Evolutionary conservation across 139 green algal genomes (phyloP).

Genomic region (Micromonas commoda): DNA sequence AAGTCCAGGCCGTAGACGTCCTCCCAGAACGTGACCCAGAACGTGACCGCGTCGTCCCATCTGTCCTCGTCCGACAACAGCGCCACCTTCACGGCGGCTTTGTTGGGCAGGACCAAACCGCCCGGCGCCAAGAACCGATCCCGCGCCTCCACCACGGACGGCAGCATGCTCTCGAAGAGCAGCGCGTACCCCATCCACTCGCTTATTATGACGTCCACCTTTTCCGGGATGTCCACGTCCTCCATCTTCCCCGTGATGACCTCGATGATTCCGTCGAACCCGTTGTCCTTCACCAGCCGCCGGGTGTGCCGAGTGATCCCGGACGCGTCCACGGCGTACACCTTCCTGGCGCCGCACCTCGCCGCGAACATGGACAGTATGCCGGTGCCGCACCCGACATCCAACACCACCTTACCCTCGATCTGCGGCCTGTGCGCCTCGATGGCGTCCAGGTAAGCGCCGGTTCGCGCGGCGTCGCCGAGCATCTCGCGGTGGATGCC

Average conservation of each 20-base stretch:
- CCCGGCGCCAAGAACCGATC: slow-evolving; percentile 73
- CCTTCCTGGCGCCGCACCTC: slow-evolving; percentile 68
- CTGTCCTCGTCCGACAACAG: not conserved
- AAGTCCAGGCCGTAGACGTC: slow-evolving; percentile 78
- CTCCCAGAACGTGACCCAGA: too few relatives aligned
- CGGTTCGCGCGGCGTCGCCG: slow-evolving; percentile 78
- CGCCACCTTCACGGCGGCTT: slow-evolving; percentile 62
- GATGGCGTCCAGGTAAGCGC: slow-evolving; percentile 76
- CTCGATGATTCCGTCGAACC: slow-evolving; percentile 65
- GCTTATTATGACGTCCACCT: slow-evolving; percentile 64
- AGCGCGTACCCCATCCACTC: slow-evolving; percentile 98
- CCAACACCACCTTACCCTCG: slow-evolving; percentile 62
- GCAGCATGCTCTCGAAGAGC: slow-evolving; percentile 94
- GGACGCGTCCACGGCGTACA: slow-evolving; percentile 60
- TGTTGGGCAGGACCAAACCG: slow-evolving; percentile 82
- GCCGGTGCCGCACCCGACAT: slow-evolving; percentile 49
- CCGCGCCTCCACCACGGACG: slow-evolving; percentile 63
- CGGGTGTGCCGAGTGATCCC: slow-evolving; percentile 75
- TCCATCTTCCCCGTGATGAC: slow-evolving; percentile 94
- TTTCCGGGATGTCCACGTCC: slow-evolving; percentile 47
- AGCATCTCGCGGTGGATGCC: slow-evolving; percentile 89
- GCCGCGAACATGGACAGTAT: slow-evolving; percentile 48
- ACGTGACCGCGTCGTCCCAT: not conserved
- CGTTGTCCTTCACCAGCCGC: slow-evolving; percentile 72
- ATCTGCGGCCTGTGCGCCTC: slow-evolving; percentile 64